Percentiles rank a stretch among this genome's conserved stretches.
These are phyloP conservation scores for Coniochaeta pulveracea DNA, from an alignment of 2,329 filamentous ascomycete genomes.

Conservation along the genomic window DNA sequence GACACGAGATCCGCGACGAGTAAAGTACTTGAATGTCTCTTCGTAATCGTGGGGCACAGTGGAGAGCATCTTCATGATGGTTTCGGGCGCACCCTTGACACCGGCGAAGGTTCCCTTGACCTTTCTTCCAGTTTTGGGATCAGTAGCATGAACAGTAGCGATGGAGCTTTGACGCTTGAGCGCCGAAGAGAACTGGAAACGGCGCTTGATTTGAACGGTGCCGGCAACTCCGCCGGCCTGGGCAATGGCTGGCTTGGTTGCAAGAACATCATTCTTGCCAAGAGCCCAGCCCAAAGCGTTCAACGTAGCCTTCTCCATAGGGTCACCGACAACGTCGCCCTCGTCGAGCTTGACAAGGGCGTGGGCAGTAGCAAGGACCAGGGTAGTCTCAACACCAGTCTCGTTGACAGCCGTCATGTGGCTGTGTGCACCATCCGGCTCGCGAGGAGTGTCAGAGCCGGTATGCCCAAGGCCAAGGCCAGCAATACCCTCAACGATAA, in stretches of 20 bases:
- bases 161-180: slow-evolving; percentile 94
- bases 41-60: slow-evolving; percentile 80
- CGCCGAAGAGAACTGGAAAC: slow-evolving; percentile 96
- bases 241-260: slow-evolving; percentile 46
- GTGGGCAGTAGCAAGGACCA: slow-evolving; percentile 90
- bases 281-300: slow-evolving; percentile 82
- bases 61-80: slow-evolving; percentile 86
- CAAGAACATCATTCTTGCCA: slow-evolving; percentile 78
- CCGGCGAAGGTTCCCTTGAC: slow-evolving; percentile 80
- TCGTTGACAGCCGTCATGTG: slow-evolving; percentile 61
- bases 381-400: slow-evolving; percentile 69
- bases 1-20: slow-evolving; percentile 87
- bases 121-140: slow-evolving; percentile 64
- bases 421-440: slow-evolving; percentile 73
- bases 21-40: slow-evolving; percentile 97
- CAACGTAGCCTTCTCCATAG: slow-evolving; percentile 97
- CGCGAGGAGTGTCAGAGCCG: slow-evolving; percentile 52
- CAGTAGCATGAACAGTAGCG: slow-evolving; percentile 64
- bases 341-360: slow-evolving; percentile 94
- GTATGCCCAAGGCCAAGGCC: slow-evolving; percentile 65
- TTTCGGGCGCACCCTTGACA: slow-evolving; percentile 96
- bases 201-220: slow-evolving; percentile 84
- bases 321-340: slow-evolving; percentile 92
- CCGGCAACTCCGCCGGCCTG: slow-evolving; percentile 46
- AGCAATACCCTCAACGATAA: slow-evolving; percentile 94